Conservation (phyloP, 2,329 filamentous ascomycete genomes). For the Macrophomina pseudophaseolina region DNA sequence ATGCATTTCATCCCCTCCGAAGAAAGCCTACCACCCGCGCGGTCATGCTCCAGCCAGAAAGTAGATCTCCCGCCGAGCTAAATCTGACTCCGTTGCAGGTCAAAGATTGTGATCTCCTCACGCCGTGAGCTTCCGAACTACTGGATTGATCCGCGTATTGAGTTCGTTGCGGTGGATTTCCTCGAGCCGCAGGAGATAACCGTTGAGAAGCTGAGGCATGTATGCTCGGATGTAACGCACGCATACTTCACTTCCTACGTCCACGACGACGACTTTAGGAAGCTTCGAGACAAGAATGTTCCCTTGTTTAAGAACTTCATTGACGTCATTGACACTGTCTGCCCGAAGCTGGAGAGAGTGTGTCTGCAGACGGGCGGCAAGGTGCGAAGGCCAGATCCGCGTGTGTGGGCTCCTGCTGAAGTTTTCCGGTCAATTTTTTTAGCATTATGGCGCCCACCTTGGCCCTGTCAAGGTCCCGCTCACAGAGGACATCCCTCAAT, state of each 20-base stretch:
- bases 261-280: no score
- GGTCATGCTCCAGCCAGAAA: neutral
- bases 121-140: conserved; percentile 32
- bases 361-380: conserved; percentile 17
- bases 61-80: neutral
- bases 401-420: no score
- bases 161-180: conserved; percentile 43
- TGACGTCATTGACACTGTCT: conserved; percentile 32
- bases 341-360: conserved; percentile 10
- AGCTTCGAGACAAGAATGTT: no score
- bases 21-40: neutral
- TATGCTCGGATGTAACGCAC: neutral
- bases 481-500: conserved; percentile 14
- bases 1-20: neutral
- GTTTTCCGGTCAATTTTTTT: neutral
- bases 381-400: neutral
- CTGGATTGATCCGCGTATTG: conserved; percentile 37
- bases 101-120: conserved; percentile 41
- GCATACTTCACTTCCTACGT: no score
- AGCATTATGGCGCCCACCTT: conserved; percentile 20
- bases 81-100: neutral
- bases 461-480: neutral
- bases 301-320: no score
- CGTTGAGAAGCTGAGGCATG: conserved; percentile 23
- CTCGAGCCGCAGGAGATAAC: conserved; percentile 27